Evolutionary conservation across 192 early-diverging fungal genomes (phyloP).

Genomic region (Piromyces finnis): DNA sequence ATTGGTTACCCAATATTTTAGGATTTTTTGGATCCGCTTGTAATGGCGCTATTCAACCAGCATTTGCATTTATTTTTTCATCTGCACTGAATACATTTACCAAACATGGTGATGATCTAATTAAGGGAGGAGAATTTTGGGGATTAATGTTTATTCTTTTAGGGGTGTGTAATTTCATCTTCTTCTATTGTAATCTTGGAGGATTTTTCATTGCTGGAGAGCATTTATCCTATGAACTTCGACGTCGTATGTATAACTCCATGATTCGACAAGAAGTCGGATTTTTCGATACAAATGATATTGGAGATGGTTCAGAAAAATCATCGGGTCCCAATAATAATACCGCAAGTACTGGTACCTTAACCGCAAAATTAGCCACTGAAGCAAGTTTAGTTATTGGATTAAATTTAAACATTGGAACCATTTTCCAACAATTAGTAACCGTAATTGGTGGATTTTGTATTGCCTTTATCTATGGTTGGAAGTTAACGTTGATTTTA

Average conservation of each 20-base stretch:
- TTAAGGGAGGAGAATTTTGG: neutral
- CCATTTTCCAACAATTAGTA: conserved; percentile 8
- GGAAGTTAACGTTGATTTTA: conserved; percentile 44
- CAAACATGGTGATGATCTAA: neutral
- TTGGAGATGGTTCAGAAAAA: neutral
- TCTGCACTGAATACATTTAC: neutral
- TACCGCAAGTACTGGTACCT: neutral
- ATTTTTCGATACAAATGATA: neutral
- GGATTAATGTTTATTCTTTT: neutral
- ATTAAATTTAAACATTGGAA: conserved; percentile 4
- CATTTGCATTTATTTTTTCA: neutral
- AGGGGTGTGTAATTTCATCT: neutral
- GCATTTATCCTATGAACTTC: neutral
- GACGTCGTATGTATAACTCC: neutral
- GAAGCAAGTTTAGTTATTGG: conserved; percentile 2
- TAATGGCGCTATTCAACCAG: neutral
- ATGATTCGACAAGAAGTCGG: neutral
- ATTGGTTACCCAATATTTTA: neutral
- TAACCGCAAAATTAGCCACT: conserved; percentile 1
- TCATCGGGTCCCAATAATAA: neutral
- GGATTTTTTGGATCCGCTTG: neutral
- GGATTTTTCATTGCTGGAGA: neutral
- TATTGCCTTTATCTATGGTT: conserved; percentile 33
- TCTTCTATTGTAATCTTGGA: neutral
- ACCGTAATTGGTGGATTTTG: conserved; percentile 11